Evolutionary conservation across 306 rosid genomes (phyloP).

Genomic region (Astragalus membranaceus): DNA sequence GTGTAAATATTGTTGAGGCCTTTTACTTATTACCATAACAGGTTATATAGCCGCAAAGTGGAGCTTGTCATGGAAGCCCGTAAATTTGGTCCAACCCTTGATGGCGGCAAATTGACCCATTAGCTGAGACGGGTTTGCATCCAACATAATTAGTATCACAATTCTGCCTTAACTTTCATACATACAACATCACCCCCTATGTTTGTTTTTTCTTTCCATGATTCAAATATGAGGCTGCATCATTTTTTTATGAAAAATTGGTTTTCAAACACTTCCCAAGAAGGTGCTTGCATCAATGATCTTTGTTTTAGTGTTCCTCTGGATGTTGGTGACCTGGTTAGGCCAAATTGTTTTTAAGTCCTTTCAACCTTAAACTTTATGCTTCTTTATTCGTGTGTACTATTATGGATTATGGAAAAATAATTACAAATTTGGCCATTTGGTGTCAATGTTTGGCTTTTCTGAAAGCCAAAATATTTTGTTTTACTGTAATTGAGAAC

Average conservation of each 20-base stretch:
- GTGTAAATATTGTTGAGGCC: too few species aligned
- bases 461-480: neutral
- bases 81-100: too few species aligned
- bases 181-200: neutral
- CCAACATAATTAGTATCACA: too few species aligned
- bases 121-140: too few species aligned
- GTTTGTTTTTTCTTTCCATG: neutral
- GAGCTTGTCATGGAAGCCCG: too few species aligned
- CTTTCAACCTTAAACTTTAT: neutral
- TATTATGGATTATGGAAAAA: neutral
- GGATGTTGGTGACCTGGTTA: neutral
- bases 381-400: neutral
- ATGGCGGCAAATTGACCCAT: too few species aligned
- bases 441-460: neutral
- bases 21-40: too few species aligned
- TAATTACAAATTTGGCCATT: neutral
- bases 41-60: too few species aligned
- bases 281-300: neutral
- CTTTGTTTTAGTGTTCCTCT: neutral
- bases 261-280: neutral
- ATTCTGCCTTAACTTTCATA: neutral
- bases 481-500: neutral
- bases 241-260: neutral
- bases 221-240: neutral
- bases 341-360: neutral